Base-by-base conservation (phyloP, 768 basidiomycete genomes). In the Serendipita indica region DNA sequence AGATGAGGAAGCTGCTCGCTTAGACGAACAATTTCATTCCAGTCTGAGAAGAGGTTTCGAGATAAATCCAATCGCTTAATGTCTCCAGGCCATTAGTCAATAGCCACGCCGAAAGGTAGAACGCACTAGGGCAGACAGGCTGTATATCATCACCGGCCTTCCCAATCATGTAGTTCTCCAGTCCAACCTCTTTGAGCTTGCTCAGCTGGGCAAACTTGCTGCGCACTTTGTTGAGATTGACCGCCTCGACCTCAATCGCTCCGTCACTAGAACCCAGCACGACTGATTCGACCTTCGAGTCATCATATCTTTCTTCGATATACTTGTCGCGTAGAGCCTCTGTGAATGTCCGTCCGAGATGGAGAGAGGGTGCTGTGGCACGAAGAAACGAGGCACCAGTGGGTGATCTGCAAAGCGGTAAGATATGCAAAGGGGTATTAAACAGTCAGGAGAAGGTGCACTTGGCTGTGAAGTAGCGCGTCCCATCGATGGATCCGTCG, bases 41-140 rank as follows among this genome's bases (percentile, higher is more conserved):
- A 96, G 59, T 69, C 74, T 3, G 81, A 68, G 32, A 96, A 64
- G 16, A 96, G 75, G 69, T 76, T 92, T 41, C 74, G 72, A 14
- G 91, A 89, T 34, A 97, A 72, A 71, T 96, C 86, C 34, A 97
- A 73, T 6, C 81, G 82, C n/a, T 78, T 79, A 41, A 92, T 74
- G 65, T 79, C 89, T 93, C 62, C 62, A 58, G 27, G 28, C 18
- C 3, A 35, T 61, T 46, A 7, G 41, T 57, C 16, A 58, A 60
- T 52, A 52, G 46, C 57, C 28, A 27, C 37, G 54, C 68, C 37
- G 66, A 62, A 57, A 20, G 52, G 52, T n/a, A n/a, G n/a, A 33
- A 73, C 82, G 76, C 67, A 89, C 88, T 84, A 34, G 83, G 80
- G 66, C 84, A 89, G 25, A 75, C 79, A 33, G 72, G 68, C 33